Base-by-base conservation (phyloP, 495 filamentous ascomycete species). In the Usnea hakonensis region DNA sequence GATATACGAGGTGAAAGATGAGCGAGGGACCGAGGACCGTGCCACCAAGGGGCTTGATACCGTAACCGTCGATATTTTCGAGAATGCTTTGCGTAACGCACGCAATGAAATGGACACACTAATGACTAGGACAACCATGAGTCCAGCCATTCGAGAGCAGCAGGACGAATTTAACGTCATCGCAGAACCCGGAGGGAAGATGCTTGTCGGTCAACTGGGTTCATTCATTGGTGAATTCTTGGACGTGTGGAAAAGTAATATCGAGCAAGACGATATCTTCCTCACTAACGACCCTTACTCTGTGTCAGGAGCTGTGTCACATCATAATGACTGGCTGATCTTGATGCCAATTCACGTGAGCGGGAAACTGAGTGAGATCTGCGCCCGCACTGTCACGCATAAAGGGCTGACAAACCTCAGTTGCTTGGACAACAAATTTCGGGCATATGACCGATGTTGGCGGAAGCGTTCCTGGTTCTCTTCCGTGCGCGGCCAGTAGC, bases 91-190 rank as follows among this genome's bases (percentile, higher is more conserved):
- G 6, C 74, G 70, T 2, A 79, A 77, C 3, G 80, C 79, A 35
- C 73, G 79, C 26, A 65, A 71, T 28, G 78, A 81, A 57, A 81
- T 81, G 79, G 79, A 80, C 55, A 76, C 73, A 14, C 67, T 81
- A 59, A 79, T 81, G 77, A 71, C 80, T 1, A 72, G 77, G 14
- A 79, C 76, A 62, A 77, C 77, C 26, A 81, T 81, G 77, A 79
- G 76, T 1, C 78, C 79, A 2, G 78, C 78, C 0, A 79, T 80
- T 43, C 73, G 78, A 36, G 79, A 81, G 56, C 77, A 81, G 41
- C 79, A 81, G 56, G 79, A 81, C 33, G 78, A 81, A 36, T 80
- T 79, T 68, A 80, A 80, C 44, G 77, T 81, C 35, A 81, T 80
- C 58, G 80, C 78, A 1, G 74, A 79, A 19, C 65, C 72, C 1